These are phyloP conservation scores for Porpolomopsis calyptriformis DNA, from an alignment of 768 basidiomycete species.

Conservation along the genomic window DNA sequence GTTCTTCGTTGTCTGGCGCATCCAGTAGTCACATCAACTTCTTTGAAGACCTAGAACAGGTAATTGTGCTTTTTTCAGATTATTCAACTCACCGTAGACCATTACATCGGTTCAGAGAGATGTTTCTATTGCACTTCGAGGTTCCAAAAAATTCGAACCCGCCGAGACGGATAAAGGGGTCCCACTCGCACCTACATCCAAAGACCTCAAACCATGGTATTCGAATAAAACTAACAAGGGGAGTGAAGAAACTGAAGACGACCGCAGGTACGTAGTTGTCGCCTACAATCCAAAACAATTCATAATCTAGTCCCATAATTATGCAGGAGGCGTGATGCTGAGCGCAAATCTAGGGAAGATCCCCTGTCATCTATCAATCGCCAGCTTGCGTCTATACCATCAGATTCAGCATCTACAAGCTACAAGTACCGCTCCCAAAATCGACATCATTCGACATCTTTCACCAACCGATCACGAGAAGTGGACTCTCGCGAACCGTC, in stretches of 20 bases:
- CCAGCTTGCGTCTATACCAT: slow-evolving; percentile 40
- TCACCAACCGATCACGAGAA: neutral
- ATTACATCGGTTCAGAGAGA: slow-evolving; percentile 26
- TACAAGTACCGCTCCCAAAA: slow-evolving; percentile 11
- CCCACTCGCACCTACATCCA: slow-evolving; percentile 59
- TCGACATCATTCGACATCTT: slow-evolving; percentile 12
- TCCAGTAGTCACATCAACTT: slow-evolving; percentile 70
- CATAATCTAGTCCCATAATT: neutral
- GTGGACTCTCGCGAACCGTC: slow-evolving; percentile 22
- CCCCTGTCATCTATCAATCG: slow-evolving; percentile 67
- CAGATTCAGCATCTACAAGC: slow-evolving; percentile 17
- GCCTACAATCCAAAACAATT: neutral
- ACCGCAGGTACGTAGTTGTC: slow-evolving; percentile 25
- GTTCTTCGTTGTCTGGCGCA: slow-evolving; percentile 30
- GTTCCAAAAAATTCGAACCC: slow-evolving; percentile 31
- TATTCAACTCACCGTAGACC: neutral
- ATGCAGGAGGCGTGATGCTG: slow-evolving; percentile 52
- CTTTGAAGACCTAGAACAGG: slow-evolving; percentile 74
- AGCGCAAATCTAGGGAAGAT: slow-evolving; percentile 53
- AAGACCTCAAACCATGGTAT: slow-evolving; percentile 82
- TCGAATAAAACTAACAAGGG: slow-evolving; percentile 23
- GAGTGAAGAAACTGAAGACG: slow-evolving; percentile 24
- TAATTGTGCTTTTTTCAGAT: slow-evolving; percentile 17
- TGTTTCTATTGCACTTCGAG: slow-evolving; percentile 33
- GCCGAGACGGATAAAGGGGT: slow-evolving; percentile 61